Base-by-base conservation (phyloP, 2,329 filamentous ascomycete species). In the Ophiostoma ulmi region DNA sequence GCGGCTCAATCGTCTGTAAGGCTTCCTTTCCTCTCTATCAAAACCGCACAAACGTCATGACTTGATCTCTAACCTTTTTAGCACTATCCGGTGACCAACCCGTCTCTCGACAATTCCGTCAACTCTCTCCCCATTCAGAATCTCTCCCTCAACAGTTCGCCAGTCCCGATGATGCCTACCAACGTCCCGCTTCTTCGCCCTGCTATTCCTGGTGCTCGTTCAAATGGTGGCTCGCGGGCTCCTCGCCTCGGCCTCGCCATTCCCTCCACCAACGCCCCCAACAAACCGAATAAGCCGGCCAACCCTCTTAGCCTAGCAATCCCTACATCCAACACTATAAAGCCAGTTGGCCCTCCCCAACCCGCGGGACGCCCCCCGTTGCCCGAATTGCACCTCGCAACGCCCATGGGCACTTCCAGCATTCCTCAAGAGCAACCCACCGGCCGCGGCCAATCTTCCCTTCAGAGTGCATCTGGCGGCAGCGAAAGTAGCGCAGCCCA, bases 211-310 rank as follows among this genome's bases (percentile, higher is more conserved):
- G 85, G 72, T 7, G 63, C 41, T 35, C 68, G 72, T 8, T 85
- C 85, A 73, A 85, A 84, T 75, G 83, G 85, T 74, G 88, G 87
- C 72, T 83, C 85, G 72, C 86, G 91, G 74, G 85, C 90, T 69
- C 93, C 93, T 38, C 89, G 91, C 76, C 86, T 98, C 72, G 94
- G 93, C 39, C 87, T 98, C 71, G 92, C 94, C 65, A 98, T 98
- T 72, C 94, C 94, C 48, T 90, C 91, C 0, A 96, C 93, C 48
- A 92, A 93, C 68, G 94, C 88, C 8, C 44, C 44, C 44, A 48
- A n/a, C 44, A 48, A n/a, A 10, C 44, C 44, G 5, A 48, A 48
- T 80, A 92, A 94, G 79, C 88, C 94, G 1, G 88, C 95, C 69
- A 87, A 86, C 75, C 84, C 83, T 75, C 65, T 67, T 11, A 48